phyloP scores from a whole-genome alignment of 805 yeast species.

The Priceomyces melissophilus region DNA sequence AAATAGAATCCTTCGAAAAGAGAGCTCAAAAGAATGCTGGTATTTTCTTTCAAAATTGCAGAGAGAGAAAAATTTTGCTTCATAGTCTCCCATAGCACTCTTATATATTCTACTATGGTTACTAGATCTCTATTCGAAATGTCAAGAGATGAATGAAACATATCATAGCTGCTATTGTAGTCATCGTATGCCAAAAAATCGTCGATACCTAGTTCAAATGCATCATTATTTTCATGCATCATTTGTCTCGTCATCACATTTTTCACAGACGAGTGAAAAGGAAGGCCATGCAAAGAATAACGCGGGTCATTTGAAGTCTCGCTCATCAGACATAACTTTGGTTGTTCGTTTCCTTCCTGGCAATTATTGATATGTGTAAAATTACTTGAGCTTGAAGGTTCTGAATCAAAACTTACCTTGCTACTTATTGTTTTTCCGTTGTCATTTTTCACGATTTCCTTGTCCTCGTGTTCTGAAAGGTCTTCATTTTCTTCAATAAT shows the following conservation, averaged over 20 bases:
- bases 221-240: conserved; percentile 1
- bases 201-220: conserved; percentile 1
- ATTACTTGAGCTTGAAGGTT: no score
- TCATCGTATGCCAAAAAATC: conserved; percentile 6
- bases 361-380: no score
- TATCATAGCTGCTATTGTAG: not conserved
- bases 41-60: conserved; percentile 2
- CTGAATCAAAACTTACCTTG: no score
- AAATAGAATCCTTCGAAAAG: no score
- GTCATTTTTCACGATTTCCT: not conserved
- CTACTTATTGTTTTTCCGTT: no score
- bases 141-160: no score
- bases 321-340: no score
- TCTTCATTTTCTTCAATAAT: conserved; percentile 8
- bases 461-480: not conserved
- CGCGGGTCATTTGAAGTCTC: not conserved
- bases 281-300: conserved; percentile 15
- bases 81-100: not conserved
- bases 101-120: not conserved
- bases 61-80: not conserved
- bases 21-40: no score
- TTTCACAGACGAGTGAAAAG: conserved; percentile 10
- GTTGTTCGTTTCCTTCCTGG: no score
- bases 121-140: not conserved
- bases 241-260: conserved; percentile 8